Base-by-base conservation (phyloP, 2,329 filamentous ascomycete species). In the Colletotrichum horii region DNA sequence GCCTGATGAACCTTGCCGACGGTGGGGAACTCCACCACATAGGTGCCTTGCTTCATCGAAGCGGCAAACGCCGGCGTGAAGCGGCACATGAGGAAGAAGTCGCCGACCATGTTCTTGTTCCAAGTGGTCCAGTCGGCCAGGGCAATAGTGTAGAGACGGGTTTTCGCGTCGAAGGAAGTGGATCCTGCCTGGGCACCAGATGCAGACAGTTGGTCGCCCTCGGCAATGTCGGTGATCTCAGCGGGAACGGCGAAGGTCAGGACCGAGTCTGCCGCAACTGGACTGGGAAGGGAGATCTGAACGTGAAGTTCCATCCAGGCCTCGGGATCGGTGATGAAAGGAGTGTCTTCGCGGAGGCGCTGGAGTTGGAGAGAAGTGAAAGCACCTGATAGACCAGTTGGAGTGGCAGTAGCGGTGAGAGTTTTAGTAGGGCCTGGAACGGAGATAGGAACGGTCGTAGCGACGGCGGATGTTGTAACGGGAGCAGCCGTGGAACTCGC, bases 21-120 rank as follows among this genome's bases (percentile, higher is more conserved):
- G 8, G 66, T 69, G 22, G 74, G 66, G 65, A 76, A 74, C 61
- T 76, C 48, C 2, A 76, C 74, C 9, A 76, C 66, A 28, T 76
- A 74, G 2, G 74, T 76, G 22, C 74, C 74, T 8, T 66, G 73
- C 38, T 65, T 58, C 73, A 75, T 71, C 5, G 56, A 22, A 1
- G 66, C 24, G 8, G 70, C 75, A 14, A 74, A 74, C 6, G 66
- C 66, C 4, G 70, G 61, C 15, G 60, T 22, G 71, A 76, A 74
- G n/a, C 71, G 75, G 62, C 75, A 76, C 69, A 76, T 72, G 19
- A 76, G 62, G 71, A 70, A 76, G 70, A 76, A 76, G 62, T 74
- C 56, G 48, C 71, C 75, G 55, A 56, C 32, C 61, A 76, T 74
- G 34, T 76, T 74, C 66, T 74, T 76, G 66, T 76, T 52, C 75